phyloP scores from a whole-genome alignment of 1,139 yeast species.

The Suhomyces kunorum region DNA sequence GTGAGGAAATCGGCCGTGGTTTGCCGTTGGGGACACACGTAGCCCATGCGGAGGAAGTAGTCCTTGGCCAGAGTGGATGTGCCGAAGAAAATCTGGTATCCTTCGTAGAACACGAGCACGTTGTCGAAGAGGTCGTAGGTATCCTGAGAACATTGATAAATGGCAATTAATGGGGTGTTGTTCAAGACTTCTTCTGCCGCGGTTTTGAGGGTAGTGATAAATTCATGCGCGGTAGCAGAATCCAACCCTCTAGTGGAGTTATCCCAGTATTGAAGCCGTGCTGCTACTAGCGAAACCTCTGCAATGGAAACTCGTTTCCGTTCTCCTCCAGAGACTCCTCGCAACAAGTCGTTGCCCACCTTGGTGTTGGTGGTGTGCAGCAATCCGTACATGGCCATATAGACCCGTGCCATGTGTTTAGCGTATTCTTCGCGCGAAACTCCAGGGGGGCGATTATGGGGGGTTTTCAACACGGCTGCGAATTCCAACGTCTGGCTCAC shows the following conservation, averaged over 20 bases:
- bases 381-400: constrained; percentile 26
- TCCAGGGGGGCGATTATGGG: constrained; percentile 35
- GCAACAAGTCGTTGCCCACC: constrained; percentile 26
- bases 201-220: constrained; percentile 29
- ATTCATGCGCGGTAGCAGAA: constrained; percentile 28
- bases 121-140: constrained; percentile 31
- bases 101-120: constrained; percentile 28
- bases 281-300: constrained; percentile 23
- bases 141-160: constrained; percentile 32
- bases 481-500: constrained; percentile 32
- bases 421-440: constrained; percentile 22
- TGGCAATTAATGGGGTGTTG: constrained; percentile 31
- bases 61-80: constrained; percentile 23
- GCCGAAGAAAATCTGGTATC: constrained; percentile 29
- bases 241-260: constrained; percentile 29
- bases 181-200: constrained; percentile 23
- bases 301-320: constrained; percentile 29
- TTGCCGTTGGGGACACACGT: constrained; percentile 53
- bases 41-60: constrained; percentile 26
- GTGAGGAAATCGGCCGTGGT: constrained; percentile 60
- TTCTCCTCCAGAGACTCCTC: constrained; percentile 31
- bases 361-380: constrained; percentile 24
- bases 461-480: constrained; percentile 29
- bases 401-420: constrained; percentile 22
- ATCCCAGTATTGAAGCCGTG: constrained; percentile 28